Percentiles rank a stretch among this genome's conserved stretches.
phyloP scores from a whole-genome alignment of 371 early-diverging fungal species.

The Haplosporangium sp. region DNA sequence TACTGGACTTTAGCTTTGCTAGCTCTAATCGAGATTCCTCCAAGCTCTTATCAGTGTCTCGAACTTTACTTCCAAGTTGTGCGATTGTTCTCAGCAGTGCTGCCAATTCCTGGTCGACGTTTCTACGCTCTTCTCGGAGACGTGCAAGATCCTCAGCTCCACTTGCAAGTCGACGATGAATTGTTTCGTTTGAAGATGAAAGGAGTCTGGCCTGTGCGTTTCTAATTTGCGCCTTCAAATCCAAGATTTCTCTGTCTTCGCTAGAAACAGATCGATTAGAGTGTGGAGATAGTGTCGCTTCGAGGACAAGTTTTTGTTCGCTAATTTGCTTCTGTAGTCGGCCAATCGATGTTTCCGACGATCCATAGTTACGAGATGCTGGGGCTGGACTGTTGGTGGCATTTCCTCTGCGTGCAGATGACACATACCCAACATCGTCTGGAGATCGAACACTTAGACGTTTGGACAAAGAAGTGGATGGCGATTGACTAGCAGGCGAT shows the following conservation, averaged over 20 bases:
- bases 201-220: constrained; percentile 61
- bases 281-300: constrained; percentile 38
- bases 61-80: constrained; percentile 59
- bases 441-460: constrained; percentile 44
- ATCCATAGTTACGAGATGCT: constrained; percentile 19
- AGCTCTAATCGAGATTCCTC: constrained; percentile 64
- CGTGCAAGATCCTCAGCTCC: constrained; percentile 61
- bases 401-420: constrained; percentile 70
- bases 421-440: constrained; percentile 67
- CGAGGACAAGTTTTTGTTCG: constrained; percentile 61
- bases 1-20: constrained; percentile 53
- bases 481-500: constrained; percentile 24
- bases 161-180: constrained; percentile 58
- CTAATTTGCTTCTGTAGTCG: constrained; percentile 69
- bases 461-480: constrained; percentile 38
- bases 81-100: constrained; percentile 59
- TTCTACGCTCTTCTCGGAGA: constrained; percentile 65
- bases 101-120: constrained; percentile 64
- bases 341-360: constrained; percentile 61
- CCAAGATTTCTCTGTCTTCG: constrained; percentile 58
- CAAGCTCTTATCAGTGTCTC: constrained; percentile 66
- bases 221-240: constrained; percentile 57
- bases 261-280: constrained; percentile 10
- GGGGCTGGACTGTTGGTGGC: constrained; percentile 32
- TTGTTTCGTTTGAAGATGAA: constrained; percentile 41